phyloP scores from a whole-genome alignment of 345 rosid species.

The Camelina sativa region DNA sequence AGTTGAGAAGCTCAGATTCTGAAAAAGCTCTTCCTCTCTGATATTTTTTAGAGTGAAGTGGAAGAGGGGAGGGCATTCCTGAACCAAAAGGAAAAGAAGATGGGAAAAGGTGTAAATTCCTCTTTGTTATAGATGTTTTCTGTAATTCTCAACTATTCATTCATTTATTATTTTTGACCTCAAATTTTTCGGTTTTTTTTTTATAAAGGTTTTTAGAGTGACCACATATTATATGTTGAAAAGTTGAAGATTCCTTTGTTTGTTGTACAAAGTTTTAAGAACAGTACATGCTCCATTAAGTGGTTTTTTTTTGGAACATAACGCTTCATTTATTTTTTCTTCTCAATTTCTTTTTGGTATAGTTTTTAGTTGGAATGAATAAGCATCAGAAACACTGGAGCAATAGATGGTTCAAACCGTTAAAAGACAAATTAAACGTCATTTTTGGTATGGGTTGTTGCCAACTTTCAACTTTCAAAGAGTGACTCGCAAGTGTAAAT shows the following conservation, averaged over 20 bases:
- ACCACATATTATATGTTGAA: conserved; percentile 21
- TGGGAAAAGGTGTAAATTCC: conserved; percentile 39
- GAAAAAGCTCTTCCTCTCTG: conserved; percentile 34
- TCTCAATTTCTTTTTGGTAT: neutral
- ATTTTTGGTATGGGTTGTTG: neutral
- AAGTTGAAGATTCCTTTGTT: conserved; percentile 21
- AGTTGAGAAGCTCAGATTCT: conserved; percentile 40
- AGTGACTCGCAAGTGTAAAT: neutral
- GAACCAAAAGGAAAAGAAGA: conserved; percentile 36
- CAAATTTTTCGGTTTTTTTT: conserved; percentile 2
- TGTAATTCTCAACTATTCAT: conserved; percentile 36
- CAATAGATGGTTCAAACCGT: neutral
- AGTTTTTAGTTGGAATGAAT: neutral
- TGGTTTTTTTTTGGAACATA: neutral
- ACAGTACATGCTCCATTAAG: conserved; percentile 10
- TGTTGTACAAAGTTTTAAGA: conserved; percentile 40
- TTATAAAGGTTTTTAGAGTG: conserved; percentile 2
- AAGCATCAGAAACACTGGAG: neutral
- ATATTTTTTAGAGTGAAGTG: conserved; percentile 10
- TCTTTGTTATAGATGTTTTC: conserved; percentile 36
- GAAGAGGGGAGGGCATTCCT: conserved; percentile 27
- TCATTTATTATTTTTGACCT: conserved; percentile 45
- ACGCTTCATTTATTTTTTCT: neutral
- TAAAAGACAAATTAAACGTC: neutral
- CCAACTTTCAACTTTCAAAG: too few relatives aligned